Conservation (phyloP, 2,329 filamentous ascomycete species). For the Bipolaris zeicola region DNA sequence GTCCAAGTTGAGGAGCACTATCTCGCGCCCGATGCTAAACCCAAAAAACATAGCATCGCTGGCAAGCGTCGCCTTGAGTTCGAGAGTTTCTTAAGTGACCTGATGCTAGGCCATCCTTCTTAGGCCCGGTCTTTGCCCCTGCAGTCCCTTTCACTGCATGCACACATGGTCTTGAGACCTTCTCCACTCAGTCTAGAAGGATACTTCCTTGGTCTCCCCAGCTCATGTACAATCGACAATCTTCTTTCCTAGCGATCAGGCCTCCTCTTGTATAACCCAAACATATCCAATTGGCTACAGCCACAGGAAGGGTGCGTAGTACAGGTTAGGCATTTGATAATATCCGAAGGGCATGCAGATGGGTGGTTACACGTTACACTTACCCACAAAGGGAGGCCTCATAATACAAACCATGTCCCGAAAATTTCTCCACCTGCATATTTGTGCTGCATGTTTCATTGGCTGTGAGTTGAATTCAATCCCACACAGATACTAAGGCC, state of each 20-base stretch:
- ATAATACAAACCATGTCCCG: not conserved
- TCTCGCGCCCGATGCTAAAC: constrained; percentile 31
- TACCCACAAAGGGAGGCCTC: not conserved
- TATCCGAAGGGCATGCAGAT: not conserved
- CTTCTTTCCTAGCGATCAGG: not conserved
- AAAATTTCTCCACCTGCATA: not conserved
- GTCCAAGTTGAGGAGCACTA: constrained; percentile 37
- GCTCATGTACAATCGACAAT: not conserved
- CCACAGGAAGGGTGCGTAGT: not conserved
- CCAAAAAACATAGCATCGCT: constrained; percentile 28
- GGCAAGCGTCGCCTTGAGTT: constrained; percentile 41
- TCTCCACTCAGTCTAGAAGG: too few species aligned
- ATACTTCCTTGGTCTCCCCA: not conserved
- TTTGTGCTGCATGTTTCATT: not conserved
- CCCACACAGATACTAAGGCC: not conserved
- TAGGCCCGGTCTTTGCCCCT: constrained; percentile 1
- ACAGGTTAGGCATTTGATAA: not conserved
- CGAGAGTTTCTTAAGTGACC: constrained; percentile 28
- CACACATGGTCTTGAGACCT: not conserved
- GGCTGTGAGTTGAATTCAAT: not conserved
- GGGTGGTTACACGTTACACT: not conserved
- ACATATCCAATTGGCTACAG: not conserved
- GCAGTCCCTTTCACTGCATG: not conserved
- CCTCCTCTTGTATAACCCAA: not conserved
- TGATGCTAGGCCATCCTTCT: constrained; percentile 25